Evolutionary conservation across 148 eudicot species (phyloP).

Genomic region (Chenopodium album): DNA sequence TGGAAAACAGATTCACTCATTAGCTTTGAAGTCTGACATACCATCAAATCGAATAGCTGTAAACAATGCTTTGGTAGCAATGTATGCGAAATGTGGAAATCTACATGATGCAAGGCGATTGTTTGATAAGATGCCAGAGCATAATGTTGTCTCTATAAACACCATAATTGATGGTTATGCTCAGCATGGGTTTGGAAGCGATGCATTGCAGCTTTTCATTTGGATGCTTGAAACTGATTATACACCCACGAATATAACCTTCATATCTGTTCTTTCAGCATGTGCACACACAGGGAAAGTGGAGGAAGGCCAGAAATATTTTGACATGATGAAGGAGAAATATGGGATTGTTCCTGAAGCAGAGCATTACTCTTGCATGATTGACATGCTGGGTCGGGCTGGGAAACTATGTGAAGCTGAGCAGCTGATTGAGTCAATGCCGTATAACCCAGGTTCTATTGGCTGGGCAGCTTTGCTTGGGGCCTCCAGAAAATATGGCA

Average conservation of each 20-base stretch:
- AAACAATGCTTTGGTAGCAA: conserved; percentile 62
- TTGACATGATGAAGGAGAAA: conserved; percentile 49
- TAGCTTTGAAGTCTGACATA: conserved; percentile 64
- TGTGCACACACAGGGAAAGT: conserved; percentile 81
- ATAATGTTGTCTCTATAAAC: conserved; percentile 61
- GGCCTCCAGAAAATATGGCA: conserved; percentile 66
- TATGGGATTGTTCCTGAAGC: conserved; percentile 58
- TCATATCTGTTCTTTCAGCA: conserved; percentile 67
- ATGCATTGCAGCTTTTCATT: conserved; percentile 59
- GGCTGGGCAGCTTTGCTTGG: conserved; percentile 74
- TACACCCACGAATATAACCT: conserved; percentile 58
- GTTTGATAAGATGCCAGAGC: conserved; percentile 71
- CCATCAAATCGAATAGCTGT: conserved; percentile 62
- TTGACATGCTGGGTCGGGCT: conserved; percentile 79
- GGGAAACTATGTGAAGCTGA: conserved; percentile 67
- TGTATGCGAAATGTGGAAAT: conserved; percentile 82
- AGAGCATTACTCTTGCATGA: conserved; percentile 80
- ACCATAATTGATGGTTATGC: conserved; percentile 78
- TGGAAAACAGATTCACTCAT: conserved; percentile 69
- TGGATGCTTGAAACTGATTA: conserved; percentile 50
- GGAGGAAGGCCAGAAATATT: conserved; percentile 57
- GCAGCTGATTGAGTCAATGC: conserved; percentile 57
- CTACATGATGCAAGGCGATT: conserved; percentile 64
- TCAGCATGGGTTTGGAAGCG: conserved; percentile 62
- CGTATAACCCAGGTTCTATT: conserved; percentile 55